A percentile compares a stretch with the other conserved stretches of the same genome.
Evolutionary conservation across 305 asterid species (phyloP).

Genomic region (Solanum aculeatissimum): DNA sequence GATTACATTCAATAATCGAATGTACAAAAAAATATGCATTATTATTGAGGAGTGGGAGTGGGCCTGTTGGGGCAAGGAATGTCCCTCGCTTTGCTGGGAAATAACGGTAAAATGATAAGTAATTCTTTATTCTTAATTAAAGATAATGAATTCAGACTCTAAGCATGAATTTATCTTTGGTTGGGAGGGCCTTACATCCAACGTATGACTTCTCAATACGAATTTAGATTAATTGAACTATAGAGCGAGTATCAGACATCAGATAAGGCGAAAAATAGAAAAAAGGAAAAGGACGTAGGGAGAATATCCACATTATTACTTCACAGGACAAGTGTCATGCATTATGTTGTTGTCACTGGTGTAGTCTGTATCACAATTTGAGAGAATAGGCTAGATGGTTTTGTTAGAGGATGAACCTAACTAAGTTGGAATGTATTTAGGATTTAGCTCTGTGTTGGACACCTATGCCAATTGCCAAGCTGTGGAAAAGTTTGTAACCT

Average conservation of each 20-base stretch:
- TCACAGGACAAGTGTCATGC: neutral
- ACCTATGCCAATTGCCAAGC: neutral
- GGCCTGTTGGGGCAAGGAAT: neutral
- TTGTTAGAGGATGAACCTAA: neutral
- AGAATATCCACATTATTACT: neutral
- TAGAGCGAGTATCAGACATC: rapidly evolving
- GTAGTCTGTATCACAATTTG: neutral
- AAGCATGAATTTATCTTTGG: neutral
- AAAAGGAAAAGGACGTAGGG: neutral
- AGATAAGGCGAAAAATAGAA: neutral
- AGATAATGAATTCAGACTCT: neutral
- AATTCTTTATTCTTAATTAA: neutral
- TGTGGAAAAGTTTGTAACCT: neutral
- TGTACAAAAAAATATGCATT: neutral
- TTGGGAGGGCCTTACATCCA: neutral
- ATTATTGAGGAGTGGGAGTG: neutral
- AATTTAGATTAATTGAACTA: neutral
- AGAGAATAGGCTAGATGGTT: neutral
- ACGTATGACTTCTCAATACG: neutral
- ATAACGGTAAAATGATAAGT: rapidly evolving
- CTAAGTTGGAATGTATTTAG: neutral
- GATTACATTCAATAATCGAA: neutral
- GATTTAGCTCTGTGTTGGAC: neutral
- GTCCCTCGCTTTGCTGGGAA: neutral
- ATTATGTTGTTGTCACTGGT: neutral